Base-by-base conservation (phyloP, 1,284 basidiomycete species). In the Golubevia pallescens region DNA sequence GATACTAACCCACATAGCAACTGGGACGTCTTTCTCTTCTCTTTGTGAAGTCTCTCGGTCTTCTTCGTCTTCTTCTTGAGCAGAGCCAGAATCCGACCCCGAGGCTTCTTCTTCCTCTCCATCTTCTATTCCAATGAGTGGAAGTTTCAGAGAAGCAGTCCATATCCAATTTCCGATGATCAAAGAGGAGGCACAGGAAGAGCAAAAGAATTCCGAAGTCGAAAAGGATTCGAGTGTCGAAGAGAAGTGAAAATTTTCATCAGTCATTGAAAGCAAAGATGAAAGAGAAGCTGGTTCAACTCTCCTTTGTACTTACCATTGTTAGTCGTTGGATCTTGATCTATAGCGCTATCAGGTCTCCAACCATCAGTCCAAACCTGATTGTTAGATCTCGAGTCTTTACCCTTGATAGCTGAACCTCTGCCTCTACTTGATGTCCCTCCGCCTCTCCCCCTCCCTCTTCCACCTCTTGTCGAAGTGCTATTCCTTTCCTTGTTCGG, bases 1-100 rank as follows among this genome's bases (percentile, higher is more conserved):
- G 48, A 28, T 13, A 62, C 60, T 52, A 38, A 62, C 60, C 78
- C 78, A 80, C 78, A 80, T 80, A 19, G 78, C 78, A 1, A 80
- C 76, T 3, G 78, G 78, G 8, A 24, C 38, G 16, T 65, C 65
- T 60, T 65, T 69, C 42, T 70, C 67, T 5, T 38, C 10, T 32
- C 58, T 62, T 14, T 42, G 32, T 23, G 38, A 38, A 20, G 28
- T 48, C 53, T 51, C 57, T 19, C 28, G 19, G 13, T 23, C 42
- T 53, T 57, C 48, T 21, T 59, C 42, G 14, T 52, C 63, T 1
- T 23, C 42, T 20, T 59, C 38, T 32, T 19, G 28, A 19, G 19
- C 28, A 23, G 59, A 58, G 60, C 14, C 42, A 48, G 42, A 48
- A 16, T 16, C 42, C 8, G 42, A 48, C 10, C 42, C 42, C 10